Evolutionary conservation across 2,329 filamentous ascomycete species (phyloP).

Genomic region (Xylaria sp.): DNA sequence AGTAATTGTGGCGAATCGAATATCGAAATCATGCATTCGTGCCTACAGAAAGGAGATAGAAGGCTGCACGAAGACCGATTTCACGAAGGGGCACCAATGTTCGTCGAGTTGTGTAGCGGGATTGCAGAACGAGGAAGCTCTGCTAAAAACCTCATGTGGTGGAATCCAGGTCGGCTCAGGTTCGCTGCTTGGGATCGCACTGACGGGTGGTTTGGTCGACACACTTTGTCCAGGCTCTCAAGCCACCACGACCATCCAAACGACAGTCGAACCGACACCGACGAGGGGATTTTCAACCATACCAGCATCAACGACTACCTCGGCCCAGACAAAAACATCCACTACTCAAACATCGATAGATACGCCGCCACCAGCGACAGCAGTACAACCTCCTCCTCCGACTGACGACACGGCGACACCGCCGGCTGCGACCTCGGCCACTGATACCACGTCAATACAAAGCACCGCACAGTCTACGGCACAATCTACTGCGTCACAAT

Average conservation of each 20-base stretch:
- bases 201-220: conserved; percentile 30
- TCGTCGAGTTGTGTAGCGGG: conserved; percentile 32
- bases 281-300: conserved; percentile 19
- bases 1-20: conserved; percentile 29
- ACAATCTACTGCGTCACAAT: conserved; percentile 12
- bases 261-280: conserved; percentile 25
- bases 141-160: conserved; percentile 25
- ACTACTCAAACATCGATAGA: conserved; percentile 4
- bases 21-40: conserved; percentile 30
- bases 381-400: conserved; percentile 10
- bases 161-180: conserved; percentile 24
- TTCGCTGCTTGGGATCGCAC: conserved; percentile 31
- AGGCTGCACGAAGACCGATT: conserved; percentile 30
- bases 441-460: conserved; percentile 12
- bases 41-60: conserved; percentile 31
- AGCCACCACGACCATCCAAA: conserved; percentile 29
- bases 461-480: conserved; percentile 12
- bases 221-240: conserved; percentile 29
- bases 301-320: conserved; percentile 11
- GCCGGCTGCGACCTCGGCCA: conserved; percentile 1
- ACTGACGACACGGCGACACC: conserved; percentile 1
- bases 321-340: not conserved
- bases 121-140: conserved; percentile 20
- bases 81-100: conserved; percentile 29
- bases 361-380: conserved; percentile 8